Evolutionary conservation across 2,329 filamentous ascomycete genomes (phyloP), one percentile per base, ranked within the genome.

Genomic region (Microcera coccophila): DNA sequence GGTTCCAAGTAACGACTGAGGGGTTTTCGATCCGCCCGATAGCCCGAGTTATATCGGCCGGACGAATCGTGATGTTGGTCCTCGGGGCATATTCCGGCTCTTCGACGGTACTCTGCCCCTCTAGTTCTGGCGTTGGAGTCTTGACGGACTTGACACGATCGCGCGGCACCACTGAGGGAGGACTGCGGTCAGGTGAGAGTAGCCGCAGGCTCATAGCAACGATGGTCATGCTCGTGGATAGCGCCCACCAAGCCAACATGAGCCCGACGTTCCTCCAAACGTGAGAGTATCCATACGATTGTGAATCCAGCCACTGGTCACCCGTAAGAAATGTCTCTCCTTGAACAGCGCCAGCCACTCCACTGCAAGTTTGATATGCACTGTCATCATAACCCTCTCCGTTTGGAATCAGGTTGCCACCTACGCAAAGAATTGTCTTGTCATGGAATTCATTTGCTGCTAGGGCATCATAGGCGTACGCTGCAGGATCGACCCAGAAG

Each of bases 1-100:
- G 75, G 58, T 84, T 84, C 83, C 85, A 90, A 1, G 85, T 89
- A 53, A 88, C 87, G 1, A 85, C 71, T 0, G 79, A 82, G 0
- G 76, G 83, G 60, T 86, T 85, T 18, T 75, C 74, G 22, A 82
- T 63, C 1, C 57, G 4, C 43, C 41, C 18, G 49, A 33, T 35
- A 17, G 11, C 8, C 29, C 29, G 15, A 5, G 15, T 32, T 32
- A 14, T 14, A 5, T n/a, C 15, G 29, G 29, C 22, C 12, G 15
- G 8, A 9, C 29, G 11, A 5, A 14, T 32, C 29, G 5, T 8
- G 8, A 7, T n/a, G 29, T n/a, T 32, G 5, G 8, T 32, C 56
- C 2, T 42, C 44, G 19, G 51, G 11, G 35, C 28, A 29, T 29
- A 45, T 44, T 38, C 82, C 79, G 0, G 43, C 41, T 4, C 63